Percentiles rank a stretch among this genome's conserved stretches.
Evolutionary conservation across 2,329 filamentous ascomycete genomes (phyloP).

Genomic region (Dryadomyces sulphureus): DNA sequence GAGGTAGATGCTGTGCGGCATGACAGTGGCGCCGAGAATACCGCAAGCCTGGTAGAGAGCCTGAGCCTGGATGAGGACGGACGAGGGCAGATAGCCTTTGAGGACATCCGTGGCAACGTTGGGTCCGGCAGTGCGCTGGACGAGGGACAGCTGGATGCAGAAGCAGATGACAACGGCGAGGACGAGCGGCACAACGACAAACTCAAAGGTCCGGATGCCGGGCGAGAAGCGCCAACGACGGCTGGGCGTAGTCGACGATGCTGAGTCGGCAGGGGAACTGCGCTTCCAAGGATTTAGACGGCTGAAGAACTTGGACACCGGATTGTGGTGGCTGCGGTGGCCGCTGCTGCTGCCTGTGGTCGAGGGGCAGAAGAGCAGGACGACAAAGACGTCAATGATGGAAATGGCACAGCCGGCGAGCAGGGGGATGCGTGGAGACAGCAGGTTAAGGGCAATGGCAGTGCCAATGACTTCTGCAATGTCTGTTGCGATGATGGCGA

Average conservation of each 20-base stretch:
- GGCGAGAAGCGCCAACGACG: conserved; percentile 24
- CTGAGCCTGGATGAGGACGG: conserved; percentile 38
- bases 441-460: conserved; percentile 53
- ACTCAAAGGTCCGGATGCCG: conserved; percentile 47
- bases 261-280: neutral
- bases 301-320: neutral
- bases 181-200: conserved; percentile 47
- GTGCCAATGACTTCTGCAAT: conserved; percentile 61
- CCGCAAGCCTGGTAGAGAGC: conserved; percentile 57
- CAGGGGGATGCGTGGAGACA: conserved; percentile 47
- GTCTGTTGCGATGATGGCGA: conserved; percentile 55
- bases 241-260: too few relatives aligned
- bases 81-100: conserved; percentile 48
- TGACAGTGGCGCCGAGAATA: conserved; percentile 62
- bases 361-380: conserved; percentile 51
- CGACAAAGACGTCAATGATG: conserved; percentile 52
- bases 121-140: conserved; percentile 32
- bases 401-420: conserved; percentile 55
- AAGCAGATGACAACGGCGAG: conserved; percentile 58
- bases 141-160: conserved; percentile 51
- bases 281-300: neutral
- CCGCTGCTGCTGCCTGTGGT: neutral
- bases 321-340: neutral
- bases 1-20: conserved; percentile 55
- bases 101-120: conserved; percentile 49